Evolutionary conservation across 495 filamentous ascomycete genomes (phyloP).

Genomic region (Aspergillus cristatus): DNA sequence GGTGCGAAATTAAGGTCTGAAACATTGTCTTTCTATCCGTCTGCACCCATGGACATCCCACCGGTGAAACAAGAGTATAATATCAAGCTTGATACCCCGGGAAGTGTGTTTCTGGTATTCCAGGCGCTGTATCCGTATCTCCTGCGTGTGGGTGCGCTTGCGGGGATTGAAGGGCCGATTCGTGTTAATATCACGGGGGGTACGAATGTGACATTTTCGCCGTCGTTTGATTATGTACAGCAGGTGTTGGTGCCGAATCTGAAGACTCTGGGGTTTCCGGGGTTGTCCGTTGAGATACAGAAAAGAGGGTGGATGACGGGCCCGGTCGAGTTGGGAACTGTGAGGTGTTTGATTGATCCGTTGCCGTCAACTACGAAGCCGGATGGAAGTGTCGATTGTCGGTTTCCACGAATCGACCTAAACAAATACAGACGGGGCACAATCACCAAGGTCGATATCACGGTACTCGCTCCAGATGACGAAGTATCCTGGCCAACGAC

Average conservation of each 20-base stretch:
- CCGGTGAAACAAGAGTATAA: conserved; percentile 19
- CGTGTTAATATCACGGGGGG: conserved; percentile 59
- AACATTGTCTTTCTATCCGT: conserved; percentile 43
- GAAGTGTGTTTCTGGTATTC: conserved; percentile 57
- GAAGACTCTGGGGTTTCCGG: conserved; percentile 50
- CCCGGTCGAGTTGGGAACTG: conserved; percentile 42
- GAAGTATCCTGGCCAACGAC: too few relatives aligned
- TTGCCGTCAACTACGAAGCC: conserved; percentile 15
- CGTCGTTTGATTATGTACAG: conserved; percentile 65
- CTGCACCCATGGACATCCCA: conserved; percentile 1
- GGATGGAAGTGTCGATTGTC: conserved; percentile 4
- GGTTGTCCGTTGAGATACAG: conserved; percentile 44
- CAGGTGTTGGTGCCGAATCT: conserved; percentile 56
- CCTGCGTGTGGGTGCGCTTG: conserved; percentile 41
- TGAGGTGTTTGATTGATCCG: conserved; percentile 50
- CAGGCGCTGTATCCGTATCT: conserved; percentile 77
- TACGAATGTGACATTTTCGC: conserved; percentile 65
- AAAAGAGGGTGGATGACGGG: conserved; percentile 62
- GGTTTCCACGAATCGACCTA: conserved; percentile 39
- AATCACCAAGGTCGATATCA: conserved; percentile 50
- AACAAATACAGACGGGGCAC: conserved; percentile 28
- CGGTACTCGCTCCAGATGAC: conserved; percentile 44
- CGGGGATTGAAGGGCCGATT: conserved; percentile 1
- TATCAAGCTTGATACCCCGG: conserved; percentile 25
- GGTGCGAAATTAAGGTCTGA: conserved; percentile 48